Conservation (phyloP, 257 asterid genomes). For the Eucommia ulmoides region DNA sequence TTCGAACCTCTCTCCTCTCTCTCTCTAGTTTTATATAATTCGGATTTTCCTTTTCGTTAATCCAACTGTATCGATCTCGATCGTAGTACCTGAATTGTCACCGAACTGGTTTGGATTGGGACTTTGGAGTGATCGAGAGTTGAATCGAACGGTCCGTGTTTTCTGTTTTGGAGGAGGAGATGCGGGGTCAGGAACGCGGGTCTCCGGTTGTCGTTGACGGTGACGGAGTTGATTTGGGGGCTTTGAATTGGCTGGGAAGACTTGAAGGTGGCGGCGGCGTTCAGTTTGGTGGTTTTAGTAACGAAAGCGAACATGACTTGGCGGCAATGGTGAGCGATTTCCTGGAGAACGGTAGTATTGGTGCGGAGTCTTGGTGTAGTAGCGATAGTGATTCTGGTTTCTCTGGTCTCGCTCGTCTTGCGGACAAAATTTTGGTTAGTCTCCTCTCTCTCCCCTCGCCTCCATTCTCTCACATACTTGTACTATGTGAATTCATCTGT, state of each 20-base stretch:
- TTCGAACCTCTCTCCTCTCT: too few species aligned
- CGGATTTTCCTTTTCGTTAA: too few species aligned
- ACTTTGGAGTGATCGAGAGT: too few species aligned
- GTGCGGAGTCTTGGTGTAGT: slow-evolving; percentile 25
- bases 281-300: slow-evolving; percentile 17
- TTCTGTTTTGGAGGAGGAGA: slow-evolving; percentile 1
- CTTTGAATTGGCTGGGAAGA: slow-evolving; percentile 15
- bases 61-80: too few species aligned
- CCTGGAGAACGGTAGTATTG: slow-evolving; percentile 25
- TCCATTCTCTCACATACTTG: too few species aligned
- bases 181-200: slow-evolving; percentile 10
- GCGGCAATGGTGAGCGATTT: slow-evolving; percentile 34
- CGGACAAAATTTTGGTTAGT: slow-evolving; percentile 35
- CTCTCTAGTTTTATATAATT: too few species aligned
- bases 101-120: too few species aligned
- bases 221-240: slow-evolving; percentile 8
- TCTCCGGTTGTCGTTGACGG: slow-evolving; percentile 15
- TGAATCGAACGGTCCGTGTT: too few species aligned
- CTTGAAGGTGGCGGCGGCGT: slow-evolving; percentile 13
- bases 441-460: too few species aligned
- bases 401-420: slow-evolving; percentile 26
- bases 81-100: too few species aligned
- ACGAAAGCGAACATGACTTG: slow-evolving; percentile 34
- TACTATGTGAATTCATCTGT: too few species aligned
- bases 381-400: slow-evolving; percentile 32